Evolutionary conservation across 208 protist genomes (phyloP).

Genomic region (Trypanosoma congolense): DNA sequence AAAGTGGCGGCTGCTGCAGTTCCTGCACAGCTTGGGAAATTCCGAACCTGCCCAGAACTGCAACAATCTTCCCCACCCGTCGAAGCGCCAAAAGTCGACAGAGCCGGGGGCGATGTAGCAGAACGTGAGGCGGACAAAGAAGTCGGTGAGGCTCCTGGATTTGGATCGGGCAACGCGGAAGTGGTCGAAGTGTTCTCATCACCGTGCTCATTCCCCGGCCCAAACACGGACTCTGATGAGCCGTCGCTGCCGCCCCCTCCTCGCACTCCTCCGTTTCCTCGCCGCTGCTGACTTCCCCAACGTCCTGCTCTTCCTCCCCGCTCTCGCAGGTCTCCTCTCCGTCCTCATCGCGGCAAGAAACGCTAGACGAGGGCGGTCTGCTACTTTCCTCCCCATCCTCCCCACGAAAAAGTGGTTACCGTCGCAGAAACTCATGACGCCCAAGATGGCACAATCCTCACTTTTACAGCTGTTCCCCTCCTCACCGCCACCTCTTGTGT

Average conservation of each 20-base stretch:
- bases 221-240: not conserved
- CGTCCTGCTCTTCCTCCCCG: not conserved
- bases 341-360: not conserved
- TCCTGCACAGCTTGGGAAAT: constrained; percentile 10
- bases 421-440: constrained; percentile 19
- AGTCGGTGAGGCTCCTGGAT: too few relatives aligned
- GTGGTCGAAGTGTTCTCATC: too few relatives aligned
- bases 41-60: not conserved
- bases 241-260: not conserved
- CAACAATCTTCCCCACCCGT: too few relatives aligned
- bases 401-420: constrained; percentile 21
- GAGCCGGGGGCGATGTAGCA: too few relatives aligned
- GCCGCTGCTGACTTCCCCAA: not conserved
- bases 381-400: constrained; percentile 8
- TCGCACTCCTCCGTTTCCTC: not conserved
- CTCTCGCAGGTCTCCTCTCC: constrained; percentile 3
- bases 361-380: not conserved
- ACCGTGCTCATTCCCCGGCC: too few relatives aligned
- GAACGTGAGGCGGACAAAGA: too few relatives aligned
- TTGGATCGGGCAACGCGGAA: too few relatives aligned
- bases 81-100: too few relatives aligned
- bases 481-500: too few relatives aligned
- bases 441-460: too few relatives aligned
- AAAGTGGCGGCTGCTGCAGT: not conserved
- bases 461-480: too few relatives aligned